Evolutionary conservation across 805 yeast genomes (phyloP).

Genomic region (Torulaspora gathmanii): DNA sequence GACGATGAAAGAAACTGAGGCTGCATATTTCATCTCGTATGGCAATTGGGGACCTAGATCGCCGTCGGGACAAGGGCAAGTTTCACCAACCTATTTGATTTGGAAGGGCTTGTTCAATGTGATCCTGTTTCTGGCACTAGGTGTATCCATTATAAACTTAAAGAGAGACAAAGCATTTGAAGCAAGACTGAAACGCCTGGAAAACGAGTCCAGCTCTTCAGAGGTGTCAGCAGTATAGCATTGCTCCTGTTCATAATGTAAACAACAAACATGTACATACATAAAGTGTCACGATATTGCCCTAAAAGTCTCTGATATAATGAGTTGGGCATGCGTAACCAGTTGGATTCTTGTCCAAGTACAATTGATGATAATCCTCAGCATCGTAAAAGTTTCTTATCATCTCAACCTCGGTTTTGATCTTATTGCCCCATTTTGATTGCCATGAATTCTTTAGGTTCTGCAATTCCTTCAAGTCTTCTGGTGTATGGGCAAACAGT

Average conservation of each 20-base stretch:
- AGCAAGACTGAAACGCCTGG: constrained; percentile 1
- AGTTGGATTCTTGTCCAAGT: constrained; percentile 69
- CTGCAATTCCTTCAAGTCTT: constrained; percentile 42
- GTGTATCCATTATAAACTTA: constrained; percentile 18
- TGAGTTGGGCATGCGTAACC: constrained; percentile 94
- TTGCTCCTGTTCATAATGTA: not conserved
- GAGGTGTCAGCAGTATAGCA: not conserved
- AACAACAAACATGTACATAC: constrained; percentile 5
- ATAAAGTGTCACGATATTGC: not conserved
- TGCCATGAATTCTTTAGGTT: constrained; percentile 52
- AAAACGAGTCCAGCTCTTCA: not conserved
- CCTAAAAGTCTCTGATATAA: constrained; percentile 54
- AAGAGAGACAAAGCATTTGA: constrained; percentile 17
- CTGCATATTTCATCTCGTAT: constrained; percentile 36
- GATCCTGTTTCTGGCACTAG: constrained; percentile 21
- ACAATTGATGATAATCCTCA: constrained; percentile 89
- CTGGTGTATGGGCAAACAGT: constrained; percentile 56
- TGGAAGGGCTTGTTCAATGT: constrained; percentile 25
- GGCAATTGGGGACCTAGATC: constrained; percentile 39
- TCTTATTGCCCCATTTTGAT: constrained; percentile 61
- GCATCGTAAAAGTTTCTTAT: constrained; percentile 78
- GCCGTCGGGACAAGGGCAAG: constrained; percentile 1
- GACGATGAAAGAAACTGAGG: constrained; percentile 28
- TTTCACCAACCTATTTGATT: constrained; percentile 16
- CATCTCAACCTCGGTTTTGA: constrained; percentile 68